phyloP scores from a whole-genome alignment of 2,329 filamentous ascomycete genomes.

The Anisogramma anomala region DNA sequence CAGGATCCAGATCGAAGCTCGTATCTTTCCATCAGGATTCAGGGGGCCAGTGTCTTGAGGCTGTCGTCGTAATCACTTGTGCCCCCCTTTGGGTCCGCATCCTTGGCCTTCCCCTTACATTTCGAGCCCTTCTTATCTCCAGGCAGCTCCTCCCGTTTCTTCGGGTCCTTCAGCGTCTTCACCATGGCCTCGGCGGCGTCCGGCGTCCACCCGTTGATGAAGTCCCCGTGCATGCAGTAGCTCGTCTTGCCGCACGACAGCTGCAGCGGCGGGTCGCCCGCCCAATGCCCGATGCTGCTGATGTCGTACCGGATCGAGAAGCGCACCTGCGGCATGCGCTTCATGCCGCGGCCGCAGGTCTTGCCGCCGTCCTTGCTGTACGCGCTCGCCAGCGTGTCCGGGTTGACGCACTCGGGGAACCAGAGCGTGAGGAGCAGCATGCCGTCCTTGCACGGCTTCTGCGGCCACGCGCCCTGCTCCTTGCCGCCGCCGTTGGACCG shows the following conservation, averaged over 20 bases:
- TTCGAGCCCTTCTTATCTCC: slow-evolving; percentile 20
- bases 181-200: slow-evolving; percentile 30
- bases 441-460: slow-evolving; percentile 51
- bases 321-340: slow-evolving; percentile 31
- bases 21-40: too few relatives aligned
- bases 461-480: slow-evolving; percentile 32
- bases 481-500: not conserved
- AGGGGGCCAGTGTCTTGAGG: not conserved
- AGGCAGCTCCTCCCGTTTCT: slow-evolving; percentile 19
- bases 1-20: too few relatives aligned
- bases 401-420: slow-evolving; percentile 30
- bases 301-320: slow-evolving; percentile 33
- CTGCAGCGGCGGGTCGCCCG: slow-evolving; percentile 27
- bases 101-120: slow-evolving; percentile 21
- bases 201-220: slow-evolving; percentile 33
- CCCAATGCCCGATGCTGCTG: slow-evolving; percentile 28
- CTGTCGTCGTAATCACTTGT: slow-evolving; percentile 29
- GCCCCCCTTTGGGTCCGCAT: slow-evolving; percentile 29
- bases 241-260: slow-evolving; percentile 25
- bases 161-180: slow-evolving; percentile 17
- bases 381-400: slow-evolving; percentile 16
- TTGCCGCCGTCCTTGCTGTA: slow-evolving; percentile 25
- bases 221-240: slow-evolving; percentile 33
- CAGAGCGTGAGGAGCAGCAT: slow-evolving; percentile 47
- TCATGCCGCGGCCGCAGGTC: slow-evolving; percentile 28